phyloP scores from a whole-genome alignment of 768 basidiomycete genomes.

The Boletus vinaceobasis region DNA sequence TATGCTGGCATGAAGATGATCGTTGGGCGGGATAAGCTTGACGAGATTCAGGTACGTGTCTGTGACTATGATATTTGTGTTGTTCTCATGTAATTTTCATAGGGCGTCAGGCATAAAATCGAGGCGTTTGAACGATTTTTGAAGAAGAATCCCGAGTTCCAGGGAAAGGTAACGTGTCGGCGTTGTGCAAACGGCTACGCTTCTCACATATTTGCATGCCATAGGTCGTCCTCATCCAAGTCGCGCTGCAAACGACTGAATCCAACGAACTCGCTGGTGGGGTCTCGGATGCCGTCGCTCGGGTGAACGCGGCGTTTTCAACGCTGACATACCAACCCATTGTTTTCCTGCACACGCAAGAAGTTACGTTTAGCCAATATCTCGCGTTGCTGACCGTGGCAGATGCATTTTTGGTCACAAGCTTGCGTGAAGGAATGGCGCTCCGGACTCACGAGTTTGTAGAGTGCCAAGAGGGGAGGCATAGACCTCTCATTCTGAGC shows the following conservation, averaged over 20 bases:
- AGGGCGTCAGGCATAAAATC: conserved; percentile 81
- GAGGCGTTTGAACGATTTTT: conserved; percentile 81
- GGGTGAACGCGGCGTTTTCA: conserved; percentile 80
- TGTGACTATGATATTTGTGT: neutral
- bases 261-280: conserved; percentile 70
- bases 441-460: conserved; percentile 78
- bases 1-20: conserved; percentile 85
- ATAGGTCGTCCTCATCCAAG: conserved; percentile 82
- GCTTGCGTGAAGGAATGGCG: conserved; percentile 87
- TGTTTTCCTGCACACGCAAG: conserved; percentile 81
- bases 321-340: conserved; percentile 85
- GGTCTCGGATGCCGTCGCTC: conserved; percentile 68
- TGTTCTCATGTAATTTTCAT: neutral
- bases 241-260: conserved; percentile 79
- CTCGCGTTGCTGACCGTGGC: conserved; percentile 77
- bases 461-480: conserved; percentile 71
- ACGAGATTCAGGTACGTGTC: conserved; percentile 63
- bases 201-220: neutral
- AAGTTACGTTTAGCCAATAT: conserved; percentile 83
- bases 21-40: conserved; percentile 86
- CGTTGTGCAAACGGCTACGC: neutral
- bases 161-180: conserved; percentile 52
- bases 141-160: conserved; percentile 74
- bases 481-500: conserved; percentile 72
- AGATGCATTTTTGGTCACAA: conserved; percentile 82